These are phyloP conservation scores for Scheffersomyces segobiensis DNA, from an alignment of 1,139 yeast species.

Conservation along the genomic window DNA sequence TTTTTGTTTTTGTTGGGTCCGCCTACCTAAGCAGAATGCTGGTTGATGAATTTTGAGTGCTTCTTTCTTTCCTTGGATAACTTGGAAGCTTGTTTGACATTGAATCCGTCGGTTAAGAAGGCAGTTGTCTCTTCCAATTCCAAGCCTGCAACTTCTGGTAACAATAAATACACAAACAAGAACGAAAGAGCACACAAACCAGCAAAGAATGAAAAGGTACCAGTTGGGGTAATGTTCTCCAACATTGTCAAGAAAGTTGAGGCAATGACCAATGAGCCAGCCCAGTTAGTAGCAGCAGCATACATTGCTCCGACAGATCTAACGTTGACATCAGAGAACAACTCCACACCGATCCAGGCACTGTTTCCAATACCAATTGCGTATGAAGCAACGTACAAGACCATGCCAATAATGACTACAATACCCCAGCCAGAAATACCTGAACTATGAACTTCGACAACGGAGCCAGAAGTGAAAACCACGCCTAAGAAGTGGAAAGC, in stretches of 20 bases:
- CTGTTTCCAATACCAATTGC: conserved; percentile 95
- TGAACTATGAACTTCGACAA: conserved; percentile 38
- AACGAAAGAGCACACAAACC: conserved; percentile 73
- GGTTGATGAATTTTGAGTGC: conserved; percentile 4
- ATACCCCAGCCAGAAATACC: conserved; percentile 83
- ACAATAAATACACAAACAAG: conserved; percentile 73
- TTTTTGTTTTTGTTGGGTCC: neutral
- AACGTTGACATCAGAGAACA: conserved; percentile 84
- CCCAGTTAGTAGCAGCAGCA: conserved; percentile 96
- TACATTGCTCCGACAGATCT: conserved; percentile 90
- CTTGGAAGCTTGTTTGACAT: conserved; percentile 67
- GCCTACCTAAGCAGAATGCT: neutral
- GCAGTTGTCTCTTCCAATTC: conserved; percentile 89
- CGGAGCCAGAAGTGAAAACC: conserved; percentile 49
- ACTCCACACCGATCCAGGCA: conserved; percentile 97
- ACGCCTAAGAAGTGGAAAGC: conserved; percentile 83
- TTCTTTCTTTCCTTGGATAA: conserved; percentile 56
- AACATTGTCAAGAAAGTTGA: conserved; percentile 93
- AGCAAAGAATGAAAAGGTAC: conserved; percentile 89
- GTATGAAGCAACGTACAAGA: conserved; percentile 81
- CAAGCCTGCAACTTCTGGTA: conserved; percentile 90
- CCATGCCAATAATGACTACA: conserved; percentile 81
- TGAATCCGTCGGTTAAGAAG: conserved; percentile 79
- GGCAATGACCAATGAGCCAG: conserved; percentile 88
- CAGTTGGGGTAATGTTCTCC: conserved; percentile 89